Conservation (phyloP, 345 rosid genomes). For the Zanthoxylum bungeanum region DNA sequence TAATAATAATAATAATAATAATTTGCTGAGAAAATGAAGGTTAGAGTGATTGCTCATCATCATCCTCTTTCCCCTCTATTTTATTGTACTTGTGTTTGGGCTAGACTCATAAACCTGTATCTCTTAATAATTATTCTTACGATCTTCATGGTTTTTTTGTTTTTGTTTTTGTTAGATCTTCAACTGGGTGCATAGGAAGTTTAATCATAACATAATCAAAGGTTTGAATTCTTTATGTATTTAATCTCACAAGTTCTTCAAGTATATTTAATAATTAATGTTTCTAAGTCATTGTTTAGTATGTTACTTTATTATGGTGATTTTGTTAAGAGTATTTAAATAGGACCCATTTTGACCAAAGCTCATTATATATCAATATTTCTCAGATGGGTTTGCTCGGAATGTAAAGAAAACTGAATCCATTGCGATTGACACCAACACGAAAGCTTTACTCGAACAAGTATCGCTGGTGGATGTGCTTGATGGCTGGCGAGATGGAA, state of each 20-base stretch:
- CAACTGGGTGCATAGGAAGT: constrained; percentile 83
- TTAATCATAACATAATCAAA: constrained; percentile 57
- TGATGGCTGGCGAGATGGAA: constrained; percentile 77
- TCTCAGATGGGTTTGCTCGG: constrained; percentile 41
- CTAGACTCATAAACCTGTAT: background rate
- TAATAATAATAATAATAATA: too few relatives aligned
- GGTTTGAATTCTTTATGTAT: constrained; percentile 32
- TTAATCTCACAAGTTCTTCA: too few relatives aligned
- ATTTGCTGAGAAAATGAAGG: constrained; percentile 74
- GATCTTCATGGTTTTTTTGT: too few relatives aligned
- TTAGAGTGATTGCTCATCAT: constrained; percentile 12
- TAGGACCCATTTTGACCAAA: too few relatives aligned
- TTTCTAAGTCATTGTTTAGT: too few relatives aligned
- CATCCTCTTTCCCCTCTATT: too few relatives aligned
- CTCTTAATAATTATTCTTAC: too few relatives aligned
- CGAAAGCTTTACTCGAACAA: constrained; percentile 62
- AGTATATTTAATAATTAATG: too few relatives aligned
- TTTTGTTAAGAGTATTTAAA: too few relatives aligned
- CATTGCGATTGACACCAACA: constrained; percentile 49
- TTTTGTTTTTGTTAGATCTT: constrained; percentile 53
- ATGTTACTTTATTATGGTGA: too few relatives aligned
- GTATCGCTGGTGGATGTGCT: constrained; percentile 62
- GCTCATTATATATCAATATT: too few relatives aligned
- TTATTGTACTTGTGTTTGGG: background rate
- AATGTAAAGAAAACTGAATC: constrained; percentile 50